Conservation (phyloP, 768 basidiomycete species). For the Lactifluus volemus region DNA sequence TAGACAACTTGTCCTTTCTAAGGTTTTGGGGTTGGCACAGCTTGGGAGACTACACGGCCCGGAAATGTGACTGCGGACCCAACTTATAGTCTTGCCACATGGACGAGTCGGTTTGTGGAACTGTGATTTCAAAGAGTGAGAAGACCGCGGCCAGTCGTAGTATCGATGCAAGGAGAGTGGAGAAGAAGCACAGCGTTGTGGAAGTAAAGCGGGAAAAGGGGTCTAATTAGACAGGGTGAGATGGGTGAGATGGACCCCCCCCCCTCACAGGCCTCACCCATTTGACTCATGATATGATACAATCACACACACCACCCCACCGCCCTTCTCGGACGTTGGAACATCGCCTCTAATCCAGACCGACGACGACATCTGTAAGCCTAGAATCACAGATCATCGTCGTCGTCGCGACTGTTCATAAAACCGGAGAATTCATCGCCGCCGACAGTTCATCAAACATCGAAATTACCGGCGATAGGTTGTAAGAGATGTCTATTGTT, state of each 20-base stretch:
- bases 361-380: background rate
- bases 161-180: background rate
- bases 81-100: background rate
- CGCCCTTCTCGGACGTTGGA: background rate
- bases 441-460: background rate
- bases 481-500: background rate
- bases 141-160: background rate
- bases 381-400: background rate
- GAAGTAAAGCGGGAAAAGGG: background rate
- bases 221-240: background rate
- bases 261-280: too few relatives aligned
- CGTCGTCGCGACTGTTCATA: background rate
- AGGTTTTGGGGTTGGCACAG: constrained; percentile 4
- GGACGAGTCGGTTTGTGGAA: background rate
- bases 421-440: too few relatives aligned
- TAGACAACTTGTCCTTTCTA: background rate
- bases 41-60: background rate
- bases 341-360: background rate
- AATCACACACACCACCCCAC: background rate
- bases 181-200: background rate
- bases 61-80: background rate
- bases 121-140: background rate
- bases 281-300: background rate
- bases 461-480: background rate
- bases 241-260: too few relatives aligned